Evolutionary conservation across 169 alveolate genomes (phyloP), one percentile per base, ranked within the genome.

Genomic region (Cryptosporidium canis): DNA sequence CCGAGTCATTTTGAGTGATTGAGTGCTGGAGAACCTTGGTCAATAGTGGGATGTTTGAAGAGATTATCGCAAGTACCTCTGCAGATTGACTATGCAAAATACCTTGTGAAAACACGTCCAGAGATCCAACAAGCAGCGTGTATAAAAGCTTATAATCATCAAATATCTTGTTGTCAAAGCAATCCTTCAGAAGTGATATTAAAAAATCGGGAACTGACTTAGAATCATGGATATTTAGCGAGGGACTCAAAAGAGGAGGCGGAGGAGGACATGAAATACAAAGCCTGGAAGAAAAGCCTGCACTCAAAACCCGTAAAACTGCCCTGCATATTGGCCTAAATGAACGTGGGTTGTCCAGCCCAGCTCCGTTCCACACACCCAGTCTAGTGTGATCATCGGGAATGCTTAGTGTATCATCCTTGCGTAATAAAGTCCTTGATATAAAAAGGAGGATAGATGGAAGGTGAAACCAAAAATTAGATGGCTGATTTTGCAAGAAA

Each of bases 311-410:
- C 43, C 87, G 47, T 39, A 77, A 24, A 39, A 77, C 87, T 29
- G 87, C 58, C 27, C 87, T 61, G 44, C 71, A 77, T 3, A 77
- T 35, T 27, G 87, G 51, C 24, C 66, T 65, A 18, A 77, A 77
- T 27, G 45, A 58, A 24, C 66, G 61, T 11, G 87, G 72, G 11
- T 39, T 58, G 41, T 77, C 87, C 18, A 77, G 39, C 14, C 87
- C 87, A 77, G 72, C 66, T 21, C 87, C 87, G 43, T 47, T 77
- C 87, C 87, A 77, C 9, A 77, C 35, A 4, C 87, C 72, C 18
- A 77, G 18, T 24, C 55, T 77, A 56, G 87, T 71, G 21, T 51
- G 67, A 2, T 70, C 84, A 9, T 47, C 51, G 7, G 63, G 63
- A 4, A 37, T 6, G 6, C 29, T 43, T 56, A 61, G 21, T 11